Evolutionary conservation across 108 stramenopile genomes (phyloP), one percentile per base, ranked within the genome.

Genomic region (Poteriospumella lacustris): DNA sequence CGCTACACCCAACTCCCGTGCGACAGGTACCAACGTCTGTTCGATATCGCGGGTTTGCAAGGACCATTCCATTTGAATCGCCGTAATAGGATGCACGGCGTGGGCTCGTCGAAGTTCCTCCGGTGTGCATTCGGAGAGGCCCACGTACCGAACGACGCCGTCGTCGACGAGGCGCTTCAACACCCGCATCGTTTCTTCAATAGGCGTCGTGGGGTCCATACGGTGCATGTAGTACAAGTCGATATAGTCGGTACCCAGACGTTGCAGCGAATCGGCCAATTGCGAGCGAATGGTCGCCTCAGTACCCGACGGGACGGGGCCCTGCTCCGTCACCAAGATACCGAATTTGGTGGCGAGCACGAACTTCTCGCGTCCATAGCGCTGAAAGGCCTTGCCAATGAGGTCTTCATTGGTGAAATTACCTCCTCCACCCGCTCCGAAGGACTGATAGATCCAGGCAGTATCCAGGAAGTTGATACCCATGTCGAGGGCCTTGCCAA

Each of bases 151-250:
- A 72, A 82, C 68, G n/a, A 60, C 26, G 9, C 85, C 85, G 76
- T 85, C 85, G 47, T 85, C 85, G 2, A 78, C 68, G 5, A 85
- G 76, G 24, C 52, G 44, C 43, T 82, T 79, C 0, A 82, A 40
- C 0, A 58, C n/a, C 26, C 39, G 42, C 36, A 73, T 73, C 38
- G 70, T 73, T 9, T 73, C 41, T 73, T 73, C 70, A 52, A 73
- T 73, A 5, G 70, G 70, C 33, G 41, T 73, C 3, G 43, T 42
- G 9, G 40, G 70, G 42, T 73, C 70, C 31, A 78, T 67, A 29
- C 85, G 82, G 73, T 83, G 85, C 34, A 59, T 38, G 58, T 86
- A 86, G 76, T 82, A 86, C 29, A 86, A 1, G 42, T 86, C 85
- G 1, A 83, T 78, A 39, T 44, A 83, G 2, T 76, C 79, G 0